Percentiles rank a stretch among this genome's conserved stretches.
Evolutionary conservation across 805 yeast genomes (phyloP).

Genomic region (Zygotorulaspora florentina): DNA sequence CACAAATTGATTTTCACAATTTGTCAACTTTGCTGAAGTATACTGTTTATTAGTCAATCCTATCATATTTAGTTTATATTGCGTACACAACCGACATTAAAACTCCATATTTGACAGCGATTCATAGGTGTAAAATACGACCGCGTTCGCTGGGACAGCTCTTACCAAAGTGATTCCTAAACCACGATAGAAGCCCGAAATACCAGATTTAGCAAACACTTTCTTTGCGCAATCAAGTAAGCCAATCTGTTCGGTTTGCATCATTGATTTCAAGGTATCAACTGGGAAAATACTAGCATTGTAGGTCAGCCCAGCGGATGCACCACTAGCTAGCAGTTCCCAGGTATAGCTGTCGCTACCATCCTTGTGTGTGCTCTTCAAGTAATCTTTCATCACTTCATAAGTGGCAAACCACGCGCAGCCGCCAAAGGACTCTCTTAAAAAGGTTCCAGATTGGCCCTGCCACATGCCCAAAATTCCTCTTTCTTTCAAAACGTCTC

Average conservation of each 20-base stretch:
- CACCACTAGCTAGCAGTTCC: slow-evolving; percentile 73
- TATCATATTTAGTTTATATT: neutral
- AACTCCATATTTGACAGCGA: slow-evolving; percentile 27
- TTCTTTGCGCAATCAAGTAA: slow-evolving; percentile 44
- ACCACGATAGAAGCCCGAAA: slow-evolving; percentile 75
- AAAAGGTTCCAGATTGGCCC: slow-evolving; percentile 76
- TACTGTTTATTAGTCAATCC: neutral
- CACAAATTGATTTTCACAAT: neutral
- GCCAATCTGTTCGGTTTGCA: slow-evolving; percentile 48
- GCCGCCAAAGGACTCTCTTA: slow-evolving; percentile 85
- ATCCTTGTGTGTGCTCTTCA: slow-evolving; percentile 28
- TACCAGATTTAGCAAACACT: slow-evolving; percentile 52
- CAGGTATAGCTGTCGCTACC: slow-evolving; percentile 37
- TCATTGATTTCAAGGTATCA: slow-evolving; percentile 82
- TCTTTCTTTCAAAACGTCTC: slow-evolving; percentile 40
- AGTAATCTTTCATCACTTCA: slow-evolving; percentile 47
- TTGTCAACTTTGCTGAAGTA: neutral
- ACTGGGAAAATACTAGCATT: slow-evolving; percentile 81
- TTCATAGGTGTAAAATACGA: slow-evolving; percentile 79
- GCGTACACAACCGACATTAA: neutral
- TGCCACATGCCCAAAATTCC: slow-evolving; percentile 81
- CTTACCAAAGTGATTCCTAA: slow-evolving; percentile 74
- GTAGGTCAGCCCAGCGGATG: slow-evolving; percentile 78
- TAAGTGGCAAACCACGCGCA: slow-evolving; percentile 94
- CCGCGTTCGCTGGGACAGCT: slow-evolving; percentile 87